phyloP scores from a whole-genome alignment of 1,284 basidiomycete genomes.

The Trichosporon asahii region DNA sequence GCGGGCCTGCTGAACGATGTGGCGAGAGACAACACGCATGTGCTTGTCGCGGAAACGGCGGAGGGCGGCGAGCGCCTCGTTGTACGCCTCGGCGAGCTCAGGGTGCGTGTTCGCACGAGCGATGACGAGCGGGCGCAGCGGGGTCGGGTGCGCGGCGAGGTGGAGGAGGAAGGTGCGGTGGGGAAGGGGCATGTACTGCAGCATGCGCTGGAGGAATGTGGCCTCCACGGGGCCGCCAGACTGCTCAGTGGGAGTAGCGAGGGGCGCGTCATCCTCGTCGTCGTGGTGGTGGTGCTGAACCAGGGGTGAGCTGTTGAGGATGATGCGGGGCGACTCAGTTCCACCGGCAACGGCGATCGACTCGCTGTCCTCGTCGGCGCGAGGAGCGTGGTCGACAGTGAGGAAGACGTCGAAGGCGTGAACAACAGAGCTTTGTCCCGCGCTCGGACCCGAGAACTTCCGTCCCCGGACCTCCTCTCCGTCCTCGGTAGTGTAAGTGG shows the following conservation, averaged over 20 bases:
- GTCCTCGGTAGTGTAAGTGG: constrained; percentile 15
- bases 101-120: constrained; percentile 42
- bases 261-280: neutral
- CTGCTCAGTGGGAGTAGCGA: neutral
- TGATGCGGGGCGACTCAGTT: constrained; percentile 16
- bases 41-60: constrained; percentile 82
- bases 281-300: constrained; percentile 3
- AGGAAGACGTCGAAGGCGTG: constrained; percentile 88
- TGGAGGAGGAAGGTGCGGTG: constrained; percentile 86
- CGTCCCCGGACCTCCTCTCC: constrained; percentile 26
- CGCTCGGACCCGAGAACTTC: constrained; percentile 80
- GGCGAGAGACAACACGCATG: constrained; percentile 77
- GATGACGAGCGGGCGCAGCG: constrained; percentile 55
- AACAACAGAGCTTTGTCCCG: constrained; percentile 83
- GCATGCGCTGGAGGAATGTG: constrained; percentile 74
- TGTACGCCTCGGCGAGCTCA: constrained; percentile 63
- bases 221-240: constrained; percentile 45
- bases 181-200: constrained; percentile 82
- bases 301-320: constrained; percentile 17
- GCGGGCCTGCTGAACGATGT: constrained; percentile 69
- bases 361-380: constrained; percentile 26
- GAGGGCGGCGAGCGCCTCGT: constrained; percentile 66
- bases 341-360: constrained; percentile 10
- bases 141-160: constrained; percentile 62
- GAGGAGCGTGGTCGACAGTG: constrained; percentile 60